These are phyloP conservation scores for Malassezia globosa DNA, from an alignment of 1,284 basidiomycete species.

Conservation along the genomic window DNA sequence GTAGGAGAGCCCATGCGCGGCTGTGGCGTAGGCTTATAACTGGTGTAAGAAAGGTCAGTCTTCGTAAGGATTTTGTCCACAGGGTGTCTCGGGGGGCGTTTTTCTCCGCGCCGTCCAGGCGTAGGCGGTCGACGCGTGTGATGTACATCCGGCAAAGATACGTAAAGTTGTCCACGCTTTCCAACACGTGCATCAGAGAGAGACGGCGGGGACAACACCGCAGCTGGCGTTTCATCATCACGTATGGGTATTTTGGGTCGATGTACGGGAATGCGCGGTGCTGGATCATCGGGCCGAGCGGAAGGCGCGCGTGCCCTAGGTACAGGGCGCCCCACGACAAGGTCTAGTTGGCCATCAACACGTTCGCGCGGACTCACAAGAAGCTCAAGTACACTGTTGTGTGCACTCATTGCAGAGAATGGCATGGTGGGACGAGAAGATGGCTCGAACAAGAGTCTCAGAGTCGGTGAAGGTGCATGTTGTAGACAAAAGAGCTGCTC, in stretches of 20 bases:
- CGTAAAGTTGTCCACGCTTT: conserved; percentile 1
- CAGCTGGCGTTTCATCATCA: conserved; percentile 12
- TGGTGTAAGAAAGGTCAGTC: not conserved
- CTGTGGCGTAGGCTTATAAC: not conserved
- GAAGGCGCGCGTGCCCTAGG: not conserved
- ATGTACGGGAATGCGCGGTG: conserved; percentile 24
- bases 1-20: not conserved
- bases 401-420: not conserved
- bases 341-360: not conserved
- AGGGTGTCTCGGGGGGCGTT: not conserved
- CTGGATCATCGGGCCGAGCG: conserved; percentile 31
- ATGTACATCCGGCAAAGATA: not conserved
- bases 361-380: conserved; percentile 15
- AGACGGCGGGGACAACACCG: no score
- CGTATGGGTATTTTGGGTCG: conserved; percentile 9
- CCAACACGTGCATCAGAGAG: conserved; percentile 12
- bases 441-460: conserved; percentile 4
- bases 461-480: not conserved
- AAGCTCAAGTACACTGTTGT: conserved; percentile 18
- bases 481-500: conserved; percentile 27
- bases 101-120: conserved; percentile 11
- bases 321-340: conserved; percentile 1
- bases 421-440: not conserved
- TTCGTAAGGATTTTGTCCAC: not conserved
- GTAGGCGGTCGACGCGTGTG: not conserved